Conservation (phyloP, 2,329 filamentous ascomycete genomes). For the Calonectria fujianensis region DNA sequence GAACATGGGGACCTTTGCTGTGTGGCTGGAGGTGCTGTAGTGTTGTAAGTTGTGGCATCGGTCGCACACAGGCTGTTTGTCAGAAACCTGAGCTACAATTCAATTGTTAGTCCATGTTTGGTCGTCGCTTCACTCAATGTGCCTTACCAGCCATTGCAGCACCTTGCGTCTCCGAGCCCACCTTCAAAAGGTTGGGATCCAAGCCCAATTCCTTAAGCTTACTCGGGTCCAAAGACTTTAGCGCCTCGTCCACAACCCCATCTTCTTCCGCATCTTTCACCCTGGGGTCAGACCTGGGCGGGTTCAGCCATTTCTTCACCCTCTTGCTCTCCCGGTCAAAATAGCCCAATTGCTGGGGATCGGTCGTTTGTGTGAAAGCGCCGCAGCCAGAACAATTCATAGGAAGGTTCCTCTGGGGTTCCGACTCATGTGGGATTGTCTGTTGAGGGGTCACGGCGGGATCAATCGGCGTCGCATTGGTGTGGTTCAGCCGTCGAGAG, state of each 20-base stretch:
- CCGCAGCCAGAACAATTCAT: conserved; percentile 79
- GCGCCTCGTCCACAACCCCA: conserved; percentile 66
- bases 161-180: conserved; percentile 53
- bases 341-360: conserved; percentile 73
- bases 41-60: conserved; percentile 90
- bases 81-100: conserved; percentile 41
- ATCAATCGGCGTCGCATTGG: conserved; percentile 46
- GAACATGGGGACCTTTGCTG: conserved; percentile 75
- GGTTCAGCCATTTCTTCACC: conserved; percentile 68
- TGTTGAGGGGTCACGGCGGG: not conserved
- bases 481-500: conserved; percentile 55
- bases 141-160: conserved; percentile 46
- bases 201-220: conserved; percentile 68
- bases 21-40: conserved; percentile 76
- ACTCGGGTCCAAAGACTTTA: conserved; percentile 64
- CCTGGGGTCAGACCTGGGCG: conserved; percentile 44
- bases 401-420: conserved; percentile 64
- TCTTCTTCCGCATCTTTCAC: conserved; percentile 61
- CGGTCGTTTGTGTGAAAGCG: conserved; percentile 75
- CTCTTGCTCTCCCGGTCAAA: conserved; percentile 72
- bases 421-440: not conserved
- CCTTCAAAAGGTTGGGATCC: conserved; percentile 60
- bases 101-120: conserved; percentile 37
- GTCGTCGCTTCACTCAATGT: not conserved
- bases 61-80: conserved; percentile 82